These are phyloP conservation scores for Quillaja saponaria DNA, from an alignment of 306 rosid genomes.

Conservation along the genomic window DNA sequence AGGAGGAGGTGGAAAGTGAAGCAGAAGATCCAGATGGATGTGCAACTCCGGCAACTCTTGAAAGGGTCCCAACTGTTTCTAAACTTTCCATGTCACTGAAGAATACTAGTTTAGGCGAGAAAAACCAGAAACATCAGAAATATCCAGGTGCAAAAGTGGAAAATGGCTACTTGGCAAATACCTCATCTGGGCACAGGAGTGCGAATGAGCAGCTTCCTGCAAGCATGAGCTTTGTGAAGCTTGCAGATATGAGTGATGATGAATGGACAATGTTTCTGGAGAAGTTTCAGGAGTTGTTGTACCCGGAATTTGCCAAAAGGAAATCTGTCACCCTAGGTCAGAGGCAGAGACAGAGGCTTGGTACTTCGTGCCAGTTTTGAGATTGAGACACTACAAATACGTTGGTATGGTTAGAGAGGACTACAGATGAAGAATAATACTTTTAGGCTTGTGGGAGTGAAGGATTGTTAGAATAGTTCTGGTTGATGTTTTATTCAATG, in stretches of 20 bases:
- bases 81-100: constrained; percentile 65
- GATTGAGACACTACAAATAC: constrained; percentile 38
- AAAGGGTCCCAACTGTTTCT: constrained; percentile 44
- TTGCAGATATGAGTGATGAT: constrained; percentile 77
- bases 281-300: constrained; percentile 71
- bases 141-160: constrained; percentile 51
- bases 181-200: constrained; percentile 85
- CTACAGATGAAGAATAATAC: constrained; percentile 41
- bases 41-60: constrained; percentile 30
- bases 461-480: constrained; percentile 45
- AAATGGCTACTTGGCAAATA: constrained; percentile 45
- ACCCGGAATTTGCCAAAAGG: constrained; percentile 75
- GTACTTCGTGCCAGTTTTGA: constrained; percentile 99
- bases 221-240: constrained; percentile 73
- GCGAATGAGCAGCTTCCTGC: constrained; percentile 93
- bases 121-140: constrained; percentile 47
- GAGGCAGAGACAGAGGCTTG: constrained; percentile 95
- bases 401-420: constrained; percentile 39
- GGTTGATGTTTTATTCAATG: constrained; percentile 46
- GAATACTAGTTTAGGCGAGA: constrained; percentile 57
- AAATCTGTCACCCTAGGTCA: constrained; percentile 68
- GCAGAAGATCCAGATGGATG: constrained; percentile 47
- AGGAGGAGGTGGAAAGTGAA: constrained; percentile 60
- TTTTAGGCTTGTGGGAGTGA: constrained; percentile 48
- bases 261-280: constrained; percentile 78